Evolutionary conservation across 1,284 basidiomycete genomes (phyloP).

Genomic region (Lignosus rhinocerotis): DNA sequence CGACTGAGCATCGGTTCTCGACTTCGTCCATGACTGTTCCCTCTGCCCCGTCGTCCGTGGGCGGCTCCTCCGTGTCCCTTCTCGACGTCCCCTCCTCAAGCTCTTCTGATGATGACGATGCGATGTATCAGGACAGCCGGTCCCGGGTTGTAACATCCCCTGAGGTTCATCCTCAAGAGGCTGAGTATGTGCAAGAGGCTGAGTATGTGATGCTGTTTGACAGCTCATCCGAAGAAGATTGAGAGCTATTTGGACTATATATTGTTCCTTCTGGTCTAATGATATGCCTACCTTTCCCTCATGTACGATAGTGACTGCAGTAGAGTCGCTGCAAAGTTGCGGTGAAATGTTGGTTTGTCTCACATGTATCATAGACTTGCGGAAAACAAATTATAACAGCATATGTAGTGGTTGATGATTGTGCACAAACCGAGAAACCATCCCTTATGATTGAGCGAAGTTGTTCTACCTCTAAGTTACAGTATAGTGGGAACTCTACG

Average conservation of each 20-base stretch:
- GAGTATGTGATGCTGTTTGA: constrained; percentile 76
- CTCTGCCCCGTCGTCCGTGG: constrained; percentile 43
- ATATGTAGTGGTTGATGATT: neutral
- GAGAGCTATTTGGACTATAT: constrained; percentile 5
- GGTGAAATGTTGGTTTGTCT: neutral
- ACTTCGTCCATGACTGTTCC: constrained; percentile 33
- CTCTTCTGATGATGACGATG: constrained; percentile 40
- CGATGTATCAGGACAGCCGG: constrained; percentile 60
- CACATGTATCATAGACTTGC: neutral
- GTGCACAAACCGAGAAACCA: neutral
- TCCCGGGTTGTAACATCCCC: constrained; percentile 40
- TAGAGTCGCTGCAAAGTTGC: neutral
- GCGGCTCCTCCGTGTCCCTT: constrained; percentile 57
- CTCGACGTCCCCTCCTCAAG: constrained; percentile 58
- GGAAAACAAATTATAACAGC: neutral
- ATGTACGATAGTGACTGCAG: constrained; percentile 4
- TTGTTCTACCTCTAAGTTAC: neutral
- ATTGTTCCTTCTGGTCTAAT: neutral
- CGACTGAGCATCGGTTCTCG: constrained; percentile 22
- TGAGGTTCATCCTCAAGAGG: constrained; percentile 32
- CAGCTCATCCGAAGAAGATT: constrained; percentile 53
- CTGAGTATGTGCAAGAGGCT: constrained; percentile 64
- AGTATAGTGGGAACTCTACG: neutral
- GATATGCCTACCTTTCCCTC: neutral
- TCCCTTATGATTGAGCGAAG: neutral